Conservation (phyloP, 164 flowering plant genomes). For the Tetrastigma voinierianum region DNA sequence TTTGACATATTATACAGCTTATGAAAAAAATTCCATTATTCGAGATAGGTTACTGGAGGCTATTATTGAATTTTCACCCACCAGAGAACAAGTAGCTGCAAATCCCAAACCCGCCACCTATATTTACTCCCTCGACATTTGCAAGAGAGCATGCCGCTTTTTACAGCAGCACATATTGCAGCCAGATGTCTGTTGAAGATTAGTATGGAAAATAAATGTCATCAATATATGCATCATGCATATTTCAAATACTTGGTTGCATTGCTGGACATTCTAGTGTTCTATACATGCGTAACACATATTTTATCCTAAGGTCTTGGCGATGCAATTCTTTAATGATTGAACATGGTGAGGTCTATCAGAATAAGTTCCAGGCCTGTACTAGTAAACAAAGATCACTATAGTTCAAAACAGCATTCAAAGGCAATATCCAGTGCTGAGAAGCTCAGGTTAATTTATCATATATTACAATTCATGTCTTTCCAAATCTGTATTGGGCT, state of each 20-base stretch:
- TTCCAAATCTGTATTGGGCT: slow-evolving; percentile 98
- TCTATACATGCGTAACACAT: no score
- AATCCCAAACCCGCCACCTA: slow-evolving; percentile 82
- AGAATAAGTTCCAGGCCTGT: neutral
- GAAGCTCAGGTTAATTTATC: slow-evolving; percentile 10
- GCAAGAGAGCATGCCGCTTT: slow-evolving; percentile 79
- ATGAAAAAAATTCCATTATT: neutral
- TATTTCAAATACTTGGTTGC: neutral
- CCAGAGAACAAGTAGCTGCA: slow-evolving; percentile 99
- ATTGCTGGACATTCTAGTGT: neutral
- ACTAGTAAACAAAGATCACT: neutral
- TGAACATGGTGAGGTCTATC: neutral
- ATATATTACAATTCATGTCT: slow-evolving; percentile 86
- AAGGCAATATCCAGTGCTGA: neutral
- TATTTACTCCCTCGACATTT: slow-evolving; percentile 63
- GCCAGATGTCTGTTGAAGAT: slow-evolving; percentile 99
- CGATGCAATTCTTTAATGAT: no score
- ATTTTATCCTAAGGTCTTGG: no score
- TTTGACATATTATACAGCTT: slow-evolving; percentile 1
- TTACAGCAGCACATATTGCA: slow-evolving; percentile 90
- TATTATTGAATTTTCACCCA: slow-evolving; percentile 27
- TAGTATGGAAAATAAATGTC: slow-evolving; percentile 22
- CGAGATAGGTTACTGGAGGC: neutral
- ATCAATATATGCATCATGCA: neutral
- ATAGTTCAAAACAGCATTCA: neutral